Evolutionary conservation across 2,329 filamentous ascomycete species (phyloP).

Genomic region (Aspergillus vadensis): DNA sequence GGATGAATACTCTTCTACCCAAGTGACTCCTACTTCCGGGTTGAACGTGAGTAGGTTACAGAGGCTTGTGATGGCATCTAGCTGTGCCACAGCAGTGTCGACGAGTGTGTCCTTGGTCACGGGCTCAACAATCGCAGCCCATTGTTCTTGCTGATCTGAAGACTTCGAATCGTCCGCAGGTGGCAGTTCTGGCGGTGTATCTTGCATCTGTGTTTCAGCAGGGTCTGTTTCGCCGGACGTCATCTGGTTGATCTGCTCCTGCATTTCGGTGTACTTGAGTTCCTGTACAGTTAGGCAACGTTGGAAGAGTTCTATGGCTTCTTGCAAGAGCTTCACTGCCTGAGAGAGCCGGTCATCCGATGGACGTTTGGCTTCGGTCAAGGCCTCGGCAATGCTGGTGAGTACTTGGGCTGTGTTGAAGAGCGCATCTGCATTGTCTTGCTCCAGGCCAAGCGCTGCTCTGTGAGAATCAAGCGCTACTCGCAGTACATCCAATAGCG

Average conservation of each 20-base stretch:
- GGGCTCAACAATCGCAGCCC: slow-evolving; percentile 67
- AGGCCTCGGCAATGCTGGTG: slow-evolving; percentile 64
- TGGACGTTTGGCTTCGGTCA: slow-evolving; percentile 55
- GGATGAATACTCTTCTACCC: slow-evolving; percentile 59
- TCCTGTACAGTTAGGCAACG: slow-evolving; percentile 58
- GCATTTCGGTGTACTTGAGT: slow-evolving; percentile 48
- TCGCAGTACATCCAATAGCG: slow-evolving; percentile 57
- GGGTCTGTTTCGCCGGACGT: slow-evolving; percentile 27
- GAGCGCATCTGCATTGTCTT: slow-evolving; percentile 66
- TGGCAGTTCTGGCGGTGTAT: slow-evolving; percentile 12
- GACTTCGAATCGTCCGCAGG: slow-evolving; percentile 23
- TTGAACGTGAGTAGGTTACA: slow-evolving; percentile 52
- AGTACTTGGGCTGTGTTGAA: slow-evolving; percentile 74
- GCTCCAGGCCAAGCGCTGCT: slow-evolving; percentile 60
- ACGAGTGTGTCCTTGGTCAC: slow-evolving; percentile 65
- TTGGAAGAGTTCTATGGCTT: slow-evolving; percentile 64
- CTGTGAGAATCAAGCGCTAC: slow-evolving; percentile 66
- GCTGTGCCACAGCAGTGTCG: slow-evolving; percentile 67
- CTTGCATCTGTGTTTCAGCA: slow-evolving; percentile 18
- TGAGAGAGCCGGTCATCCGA: slow-evolving; percentile 46
- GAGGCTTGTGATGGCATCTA: slow-evolving; percentile 57
- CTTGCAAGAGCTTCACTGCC: slow-evolving; percentile 57
- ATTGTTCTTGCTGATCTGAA: slow-evolving; percentile 55
- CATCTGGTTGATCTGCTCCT: slow-evolving; percentile 47
- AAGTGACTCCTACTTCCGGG: slow-evolving; percentile 51